phyloP scores from a whole-genome alignment of 2,329 filamentous ascomycete species.

The Pseudogymnoascus destructans region DNA sequence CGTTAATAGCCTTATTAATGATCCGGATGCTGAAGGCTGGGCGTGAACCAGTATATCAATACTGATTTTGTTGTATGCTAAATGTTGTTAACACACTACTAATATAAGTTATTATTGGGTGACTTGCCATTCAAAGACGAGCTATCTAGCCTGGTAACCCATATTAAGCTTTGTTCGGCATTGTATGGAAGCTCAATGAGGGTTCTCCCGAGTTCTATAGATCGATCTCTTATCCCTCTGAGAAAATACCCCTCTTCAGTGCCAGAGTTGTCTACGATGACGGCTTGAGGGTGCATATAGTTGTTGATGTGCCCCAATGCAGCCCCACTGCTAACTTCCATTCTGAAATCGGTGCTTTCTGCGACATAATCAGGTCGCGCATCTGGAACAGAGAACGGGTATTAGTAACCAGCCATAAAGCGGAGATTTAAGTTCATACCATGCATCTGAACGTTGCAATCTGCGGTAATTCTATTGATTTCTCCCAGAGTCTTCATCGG shows the following conservation, averaged over 20 bases:
- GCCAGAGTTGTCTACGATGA: conserved; percentile 55
- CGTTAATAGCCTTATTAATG: conserved; percentile 60
- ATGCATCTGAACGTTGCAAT: conserved; percentile 52
- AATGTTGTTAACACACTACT: conserved; percentile 18
- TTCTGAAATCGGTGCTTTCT: conserved; percentile 56
- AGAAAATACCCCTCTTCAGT: conserved; percentile 59
- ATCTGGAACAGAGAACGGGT: conserved; percentile 35
- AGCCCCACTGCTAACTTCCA: conserved; percentile 49
- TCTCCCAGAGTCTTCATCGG: conserved; percentile 53
- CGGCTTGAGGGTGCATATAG: conserved; percentile 64
- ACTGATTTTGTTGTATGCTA: conserved; percentile 64
- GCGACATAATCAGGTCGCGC: conserved; percentile 62
- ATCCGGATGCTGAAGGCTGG: conserved; percentile 54
- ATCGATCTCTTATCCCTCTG: conserved; percentile 43
- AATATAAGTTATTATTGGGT: not conserved
- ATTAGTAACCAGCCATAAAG: conserved; percentile 13
- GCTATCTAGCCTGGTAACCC: conserved; percentile 68
- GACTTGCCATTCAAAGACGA: conserved; percentile 49
- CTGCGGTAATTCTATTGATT: conserved; percentile 64
- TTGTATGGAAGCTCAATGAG: conserved; percentile 62
- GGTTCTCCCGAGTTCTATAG: conserved; percentile 39
- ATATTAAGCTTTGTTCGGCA: conserved; percentile 50
- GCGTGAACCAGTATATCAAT: conserved; percentile 80
- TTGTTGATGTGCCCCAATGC: conserved; percentile 60
- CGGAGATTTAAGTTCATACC: conserved; percentile 29